Evolutionary conservation across 2,329 filamentous ascomycete species (phyloP), one percentile per base, ranked within the genome.

Genomic region (Aureobasidium zeae): DNA sequence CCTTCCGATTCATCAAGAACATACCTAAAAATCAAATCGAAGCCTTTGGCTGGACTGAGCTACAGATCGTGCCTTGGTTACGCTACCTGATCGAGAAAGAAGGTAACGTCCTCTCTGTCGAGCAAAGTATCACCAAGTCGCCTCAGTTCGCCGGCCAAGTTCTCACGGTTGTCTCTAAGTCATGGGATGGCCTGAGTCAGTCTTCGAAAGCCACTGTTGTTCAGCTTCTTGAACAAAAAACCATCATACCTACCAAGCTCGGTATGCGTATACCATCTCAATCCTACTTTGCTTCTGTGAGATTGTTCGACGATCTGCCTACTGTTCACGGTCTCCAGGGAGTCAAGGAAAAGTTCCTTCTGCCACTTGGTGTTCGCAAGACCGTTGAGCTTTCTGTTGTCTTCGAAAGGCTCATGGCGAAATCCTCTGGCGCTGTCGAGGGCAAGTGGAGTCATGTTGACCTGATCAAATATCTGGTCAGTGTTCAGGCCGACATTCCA

Each of bases 311-410:
- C 49, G 91, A 98, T 58, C 69, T 98, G 12, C 88, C 91, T 0
- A 80, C 82, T 10, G 79, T 96, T 2, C 76, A 81, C 51, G 78
- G 77, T 10, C 78, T 88, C 31, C 78, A 81, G 29, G 77, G 79
- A 22, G 76, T 95, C 10, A 96, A 95, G 59, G 89, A 96, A 33
- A 95, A 93, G 59, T 85, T 98, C 49, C 64, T 98, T 31, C 67
- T 74, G 2, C 76, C 84, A 2, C 69, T 98, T 22, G 89, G 91
- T 3, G 88, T 98, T 19, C 79, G 91, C 47, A 96, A 96, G 66
- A 98, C 91, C 0, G 81, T 98, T 15, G 91, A 98, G 53, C 69
- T 98, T 2, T 86, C 86, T 22, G 89, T 93, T 21, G 93, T 98
- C 21, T 96, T 98, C 55, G 83, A 84, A 17, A 76, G 89, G 32